Evolutionary conservation across 129 eudicot species (phyloP), one percentile per base, ranked within the genome.

Genomic region (Daucus carota): DNA sequence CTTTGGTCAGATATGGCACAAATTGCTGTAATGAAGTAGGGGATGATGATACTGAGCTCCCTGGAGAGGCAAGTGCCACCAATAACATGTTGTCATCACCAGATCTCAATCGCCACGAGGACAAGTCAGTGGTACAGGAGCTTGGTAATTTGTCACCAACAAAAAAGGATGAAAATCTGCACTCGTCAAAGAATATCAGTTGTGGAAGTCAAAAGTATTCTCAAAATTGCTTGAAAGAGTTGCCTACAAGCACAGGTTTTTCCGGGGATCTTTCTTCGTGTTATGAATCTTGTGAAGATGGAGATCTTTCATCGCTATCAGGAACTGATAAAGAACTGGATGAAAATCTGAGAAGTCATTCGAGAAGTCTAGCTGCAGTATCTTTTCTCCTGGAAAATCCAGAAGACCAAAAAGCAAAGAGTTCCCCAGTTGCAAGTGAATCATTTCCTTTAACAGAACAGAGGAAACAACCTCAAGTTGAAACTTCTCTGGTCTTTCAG

Each of bases 321-420:
- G 79, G 79, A 34, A 60, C 70, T 74, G 75, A 63, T 40, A 70
- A 36, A 54, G 81, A 75, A 43, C 81, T 75, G 47, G 69, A 73
- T 59, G 81, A 84, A 72, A 81, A 77, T 43, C 67, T 72, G 10
- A 75, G 52, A 41, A 69, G 52, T 38, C 84, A 80, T 70, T 68
- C 80, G 15, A 76, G 80, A 50, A 83, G 77, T 70, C 68, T 70
- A 12, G 79, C 76, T 24, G 86, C 74, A 34, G 88, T 83, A 48
- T 80, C 74, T 16, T 76, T 73, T 22, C 70, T 73, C 36, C 79
- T 32, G n/a, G 63, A 87, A 70, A 48, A 78, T 41, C 82, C 68
- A 54, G 75, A 43, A 16, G 79, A 83, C 33, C 73, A 59, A 50
- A 57, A 75, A 32, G 47, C 75, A n/a, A 72, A 43, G 73, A 67